Evolutionary conservation across 371 early-diverging fungal genomes (phyloP).

Genomic region (Mucor saturninus): DNA sequence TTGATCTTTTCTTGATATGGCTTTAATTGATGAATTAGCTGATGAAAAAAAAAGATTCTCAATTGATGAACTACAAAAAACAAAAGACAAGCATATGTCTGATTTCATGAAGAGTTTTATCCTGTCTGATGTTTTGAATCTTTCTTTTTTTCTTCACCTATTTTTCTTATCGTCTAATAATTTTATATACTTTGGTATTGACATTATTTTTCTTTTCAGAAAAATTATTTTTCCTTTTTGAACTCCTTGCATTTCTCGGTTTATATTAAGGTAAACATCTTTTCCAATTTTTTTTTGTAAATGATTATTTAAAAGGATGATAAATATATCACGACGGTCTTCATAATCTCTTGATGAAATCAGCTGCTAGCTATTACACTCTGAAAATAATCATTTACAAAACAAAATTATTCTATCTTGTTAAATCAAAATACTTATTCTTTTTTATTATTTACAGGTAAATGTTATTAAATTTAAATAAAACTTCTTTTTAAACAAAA

Average conservation of each 20-base stretch:
- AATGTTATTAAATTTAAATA: not conserved
- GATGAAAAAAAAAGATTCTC: constrained; percentile 2
- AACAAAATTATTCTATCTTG: not conserved
- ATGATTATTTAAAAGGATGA: constrained; percentile 32
- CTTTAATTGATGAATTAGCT: not conserved
- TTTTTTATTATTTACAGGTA: not conserved
- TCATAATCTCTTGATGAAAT: constrained; percentile 48
- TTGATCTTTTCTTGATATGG: not conserved
- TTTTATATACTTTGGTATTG: constrained; percentile 2
- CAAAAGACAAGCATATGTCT: constrained; percentile 74
- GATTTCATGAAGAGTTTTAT: constrained; percentile 46
- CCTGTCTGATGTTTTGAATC: constrained; percentile 34
- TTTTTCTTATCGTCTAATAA: constrained; percentile 8
- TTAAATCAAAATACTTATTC: not conserved
- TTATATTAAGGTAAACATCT: constrained; percentile 6
- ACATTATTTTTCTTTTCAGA: not conserved
- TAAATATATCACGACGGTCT: constrained; percentile 56
- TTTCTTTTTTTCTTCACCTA: constrained; percentile 4
- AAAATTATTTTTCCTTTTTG: too few species aligned
- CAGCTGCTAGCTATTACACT: constrained; percentile 39
- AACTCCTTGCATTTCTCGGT: not conserved
- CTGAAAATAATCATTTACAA: constrained; percentile 15
- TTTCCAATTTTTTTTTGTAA: not conserved
- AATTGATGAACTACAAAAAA: constrained; percentile 44
- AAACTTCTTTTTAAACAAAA: too few species aligned